Evolutionary conservation across 768 basidiomycete species (phyloP), one percentile per base, ranked within the genome.

Genomic region (Zangia roseola): DNA sequence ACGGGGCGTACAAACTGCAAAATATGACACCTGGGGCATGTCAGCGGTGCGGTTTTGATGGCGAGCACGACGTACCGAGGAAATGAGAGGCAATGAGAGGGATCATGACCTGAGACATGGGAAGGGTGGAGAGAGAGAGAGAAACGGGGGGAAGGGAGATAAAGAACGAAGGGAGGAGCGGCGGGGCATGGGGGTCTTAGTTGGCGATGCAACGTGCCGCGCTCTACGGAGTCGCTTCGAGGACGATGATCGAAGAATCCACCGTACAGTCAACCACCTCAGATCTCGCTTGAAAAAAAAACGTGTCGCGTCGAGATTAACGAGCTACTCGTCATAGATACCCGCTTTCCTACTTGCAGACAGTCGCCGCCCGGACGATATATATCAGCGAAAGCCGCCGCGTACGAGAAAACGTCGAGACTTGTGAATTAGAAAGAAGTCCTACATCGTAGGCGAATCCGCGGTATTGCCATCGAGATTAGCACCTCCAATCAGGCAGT

Each of bases 221-320:
- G 40, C 50, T 55, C 52, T 62, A 58, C 64, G 66, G 66, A 55
- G 58, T 42, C 46, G 55, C 66, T 63, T 65, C 64, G 58, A 55
- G 46, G 47, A 63, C 49, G 66, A 66, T 61, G 50, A 63, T 66
- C 53, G 66, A 65, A 68, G 60, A 43, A 46, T 19, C 14, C 34
- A 47, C 36, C 13, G 12, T 12, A 28, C 28, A 28, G 46, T 25
- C 24, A 47, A 61, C 23, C 42, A 53, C 36, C 37, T 28, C 44
- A 45, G 40, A 37, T 57, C 39, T 30, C 20, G 9, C 10, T 20
- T 17, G 21, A 16, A 28, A 44, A 16, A 28, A 44, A 44, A 47
- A 45, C 30, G 30, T 9, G 20, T 21, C 41, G 12, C 12, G 28
- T 28, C 10, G 28, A 28, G 26, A 28, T 28, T 28, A 28, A 28